A percentile compares a stretch with the other conserved stretches of the same genome.
Conservation (phyloP, 2,329 filamentous ascomycete species). For the Cercospora sesami region DNA sequence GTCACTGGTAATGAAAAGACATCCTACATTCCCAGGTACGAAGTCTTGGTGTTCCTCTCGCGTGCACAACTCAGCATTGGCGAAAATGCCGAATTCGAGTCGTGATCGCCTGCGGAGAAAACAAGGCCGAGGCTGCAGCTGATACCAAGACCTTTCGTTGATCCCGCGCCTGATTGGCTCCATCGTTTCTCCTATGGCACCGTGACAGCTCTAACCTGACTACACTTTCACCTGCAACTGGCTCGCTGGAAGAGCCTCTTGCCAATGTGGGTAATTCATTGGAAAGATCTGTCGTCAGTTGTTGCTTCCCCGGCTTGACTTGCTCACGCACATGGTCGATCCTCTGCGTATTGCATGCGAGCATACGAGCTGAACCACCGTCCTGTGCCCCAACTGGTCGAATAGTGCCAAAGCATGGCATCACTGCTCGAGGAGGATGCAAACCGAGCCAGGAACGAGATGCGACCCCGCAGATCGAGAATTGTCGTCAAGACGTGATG, state of each 20-base stretch:
- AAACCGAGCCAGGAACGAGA: background rate
- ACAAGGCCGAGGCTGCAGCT: background rate
- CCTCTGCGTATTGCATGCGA: background rate
- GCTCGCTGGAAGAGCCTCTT: background rate
- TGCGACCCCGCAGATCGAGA: constrained; percentile 4
- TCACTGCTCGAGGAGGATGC: background rate
- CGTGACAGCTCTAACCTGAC: constrained; percentile 13
- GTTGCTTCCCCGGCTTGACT: constrained; percentile 2
- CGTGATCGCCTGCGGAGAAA: background rate
- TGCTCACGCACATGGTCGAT: background rate
- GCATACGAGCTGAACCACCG: constrained; percentile 1
- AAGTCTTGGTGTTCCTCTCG: background rate
- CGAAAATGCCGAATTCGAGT: background rate
- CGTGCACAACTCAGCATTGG: background rate
- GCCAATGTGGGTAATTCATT: background rate
- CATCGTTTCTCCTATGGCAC: constrained; percentile 14
- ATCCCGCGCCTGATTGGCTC: constrained; percentile 5
- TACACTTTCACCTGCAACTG: background rate
- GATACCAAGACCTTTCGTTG: background rate
- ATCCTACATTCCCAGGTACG: background rate
- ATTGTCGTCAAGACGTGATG: background rate
- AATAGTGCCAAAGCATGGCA: constrained; percentile 2
- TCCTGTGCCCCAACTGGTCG: background rate
- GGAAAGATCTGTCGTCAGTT: background rate
- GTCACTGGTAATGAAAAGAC: background rate